Base-by-base conservation (phyloP, 768 basidiomycete genomes). In the Rhizopogon vinicolor region DNA sequence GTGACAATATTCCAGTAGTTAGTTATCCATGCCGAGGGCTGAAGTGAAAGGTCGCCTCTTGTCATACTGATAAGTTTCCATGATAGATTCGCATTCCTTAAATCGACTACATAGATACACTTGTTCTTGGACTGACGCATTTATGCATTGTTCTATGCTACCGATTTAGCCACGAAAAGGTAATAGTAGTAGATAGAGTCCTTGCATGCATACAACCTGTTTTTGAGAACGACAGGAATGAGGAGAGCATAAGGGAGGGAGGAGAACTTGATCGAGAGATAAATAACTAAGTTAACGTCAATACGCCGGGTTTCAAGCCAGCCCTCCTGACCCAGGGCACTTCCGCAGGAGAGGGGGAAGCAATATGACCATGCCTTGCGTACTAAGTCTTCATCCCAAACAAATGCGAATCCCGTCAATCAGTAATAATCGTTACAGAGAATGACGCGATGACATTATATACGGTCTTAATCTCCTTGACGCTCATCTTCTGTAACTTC, bases 391-490 rank as follows among this genome's bases (percentile, higher is more conserved):
- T 59, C 68, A 68, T 68, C 29, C 68, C 67, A 44, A 69, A 68
- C 44, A 68, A 55, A 68, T 68, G 41, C 35, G 13, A 25, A 31
- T 40, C n/a, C 7, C 9, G 28, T 10, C 7, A 22, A 62, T 33
- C 18, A 49, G 48, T 19, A 41, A 7, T 54, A 3, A 7, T 40
- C 25, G 25, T 4, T 41, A 3, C n/a, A 51, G 19, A 14, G 7
- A 7, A 37, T 22, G 5, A 37, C 16, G 41, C 12, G 28, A 18
- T 3, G 10, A 72, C 81, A 44, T n/a, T n/a, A n/a, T n/a, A n/a
- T 57, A 86, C 85, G 52, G 76, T 77, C 72, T 80, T 83, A 56
- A 88, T 80, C 65, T 88, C 84, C 62, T 77, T 82, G n/a, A 87
- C 83, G 57, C 84, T 85, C 51, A 88, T 69, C 62, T 83, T 85